Evolutionary conservation across 768 basidiomycete genomes (phyloP), one percentile per base, ranked within the genome.

Genomic region (Tephrocybe sp.): DNA sequence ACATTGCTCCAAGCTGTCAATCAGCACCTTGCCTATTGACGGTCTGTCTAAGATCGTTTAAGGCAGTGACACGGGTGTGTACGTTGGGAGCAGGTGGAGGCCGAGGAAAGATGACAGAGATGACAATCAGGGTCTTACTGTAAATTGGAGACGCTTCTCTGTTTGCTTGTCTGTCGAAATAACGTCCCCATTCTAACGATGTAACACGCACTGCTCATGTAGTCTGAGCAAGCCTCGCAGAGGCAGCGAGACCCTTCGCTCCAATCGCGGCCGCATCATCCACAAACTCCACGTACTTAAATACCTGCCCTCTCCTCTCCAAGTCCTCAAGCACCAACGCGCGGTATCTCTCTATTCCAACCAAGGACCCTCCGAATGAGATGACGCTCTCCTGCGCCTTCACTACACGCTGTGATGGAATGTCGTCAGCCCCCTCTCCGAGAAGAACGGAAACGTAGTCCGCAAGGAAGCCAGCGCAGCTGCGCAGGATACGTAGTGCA

Each of bases 311-410:
- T 42, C 71, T 70, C 57, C 72, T 62, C 46, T 65, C 73, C 20
- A 92, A 76, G 23, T 78, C 77, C 10, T 80, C 83, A 40, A 88
- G 58, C 17, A 80, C 65, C 61, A 82, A 61, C 21, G 77, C 67
- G 47, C 85, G 71, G 55, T 93, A 92, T 32, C 60, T 68, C 46
- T 78, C 74, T 1, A 89, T 66, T 2, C 86, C 83, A 3, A 83
- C 82, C 55, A 93, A 65, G 17, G 86, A 89, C n/a, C 90, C 90
- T 8, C 90, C 90, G 50, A 92, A 84, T 53, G 84, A 90, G 15
- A 93, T 60, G 2, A 91, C 77, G 28, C 81, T 74, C 1, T 84
- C 75, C 33, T 69, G 64, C 0, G 88, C 79, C 37, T 72, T 72
- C 44, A 88, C 76, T 0, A 70, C 62, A 9, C 63, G 70, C 2